A percentile compares a stretch with the other conserved stretches of the same genome.
These are phyloP conservation scores for Puccinia polysora DNA, from an alignment of 1,284 basidiomycete species.

Conservation along the genomic window DNA sequence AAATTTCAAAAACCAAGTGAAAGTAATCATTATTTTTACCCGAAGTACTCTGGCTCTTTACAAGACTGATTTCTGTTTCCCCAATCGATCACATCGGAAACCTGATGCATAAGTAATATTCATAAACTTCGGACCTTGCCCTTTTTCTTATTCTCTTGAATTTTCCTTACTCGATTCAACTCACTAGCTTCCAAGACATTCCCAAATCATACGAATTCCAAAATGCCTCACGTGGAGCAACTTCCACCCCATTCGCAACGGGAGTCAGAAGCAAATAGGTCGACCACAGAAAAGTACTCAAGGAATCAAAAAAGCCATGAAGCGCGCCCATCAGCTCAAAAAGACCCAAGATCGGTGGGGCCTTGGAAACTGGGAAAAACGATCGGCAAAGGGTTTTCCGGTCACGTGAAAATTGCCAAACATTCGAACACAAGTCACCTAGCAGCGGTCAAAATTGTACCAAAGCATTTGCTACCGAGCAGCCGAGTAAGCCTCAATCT, in stretches of 20 bases:
- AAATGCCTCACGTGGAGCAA: conserved; percentile 2
- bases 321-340: conserved; percentile 45
- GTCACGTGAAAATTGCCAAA: conserved; percentile 83
- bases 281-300: conserved; percentile 6
- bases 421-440: conserved; percentile 81
- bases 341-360: conserved; percentile 63
- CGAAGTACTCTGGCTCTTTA: no score
- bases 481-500: conserved; percentile 69
- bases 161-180: no score
- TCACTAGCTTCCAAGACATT: neutral
- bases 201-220: neutral
- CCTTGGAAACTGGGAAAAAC: conserved; percentile 89
- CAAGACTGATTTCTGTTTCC: no score
- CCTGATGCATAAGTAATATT: no score
- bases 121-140: no score
- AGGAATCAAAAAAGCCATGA: conserved; percentile 2
- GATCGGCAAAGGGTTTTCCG: conserved; percentile 84
- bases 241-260: conserved; percentile 16
- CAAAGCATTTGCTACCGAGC: conserved; percentile 70
- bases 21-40: no score
- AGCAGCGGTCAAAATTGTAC: conserved; percentile 95
- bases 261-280: conserved; percentile 20
- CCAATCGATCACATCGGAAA: no score
- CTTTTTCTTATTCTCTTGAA: no score
- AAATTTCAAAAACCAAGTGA: no score